Evolutionary conservation across 2,329 filamentous ascomycete species (phyloP).

Genomic region (Ambrosiella xylebori): DNA sequence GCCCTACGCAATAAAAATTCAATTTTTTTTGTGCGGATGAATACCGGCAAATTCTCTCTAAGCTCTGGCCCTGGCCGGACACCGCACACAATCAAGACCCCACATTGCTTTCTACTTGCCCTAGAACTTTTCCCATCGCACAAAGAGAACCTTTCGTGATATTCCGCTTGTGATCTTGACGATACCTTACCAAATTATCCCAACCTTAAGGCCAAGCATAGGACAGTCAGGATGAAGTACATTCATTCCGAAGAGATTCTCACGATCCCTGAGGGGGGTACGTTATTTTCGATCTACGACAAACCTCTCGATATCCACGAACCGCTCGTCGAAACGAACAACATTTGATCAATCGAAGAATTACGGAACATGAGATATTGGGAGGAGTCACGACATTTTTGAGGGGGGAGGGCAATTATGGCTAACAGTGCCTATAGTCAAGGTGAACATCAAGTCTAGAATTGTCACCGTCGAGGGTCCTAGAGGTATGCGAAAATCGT

Average conservation of each 20-base stretch:
- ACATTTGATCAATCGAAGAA: neutral
- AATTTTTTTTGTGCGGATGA: slow-evolving; percentile 12
- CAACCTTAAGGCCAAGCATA: slow-evolving; percentile 23
- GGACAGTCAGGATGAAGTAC: slow-evolving; percentile 89
- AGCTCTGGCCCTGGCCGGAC: slow-evolving; percentile 4
- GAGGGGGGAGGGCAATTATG: neutral
- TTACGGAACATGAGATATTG: slow-evolving; percentile 1
- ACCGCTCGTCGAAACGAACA: neutral
- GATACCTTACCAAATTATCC: slow-evolving; percentile 12
- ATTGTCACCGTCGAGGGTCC: slow-evolving; percentile 94
- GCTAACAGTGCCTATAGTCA: slow-evolving; percentile 45
- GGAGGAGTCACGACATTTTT: slow-evolving; percentile 7
- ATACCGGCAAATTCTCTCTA: slow-evolving; percentile 8
- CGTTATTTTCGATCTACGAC: slow-evolving; percentile 26
- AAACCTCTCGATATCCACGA: slow-evolving; percentile 5
- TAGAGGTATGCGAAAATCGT: slow-evolving; percentile 48
- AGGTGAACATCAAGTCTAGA: slow-evolving; percentile 92
- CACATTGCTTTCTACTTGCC: slow-evolving; percentile 17
- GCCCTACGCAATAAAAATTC: slow-evolving; percentile 10
- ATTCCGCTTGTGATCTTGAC: slow-evolving; percentile 18
- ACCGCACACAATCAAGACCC: slow-evolving; percentile 13
- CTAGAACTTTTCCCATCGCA: slow-evolving; percentile 28
- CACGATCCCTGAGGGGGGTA: slow-evolving; percentile 92
- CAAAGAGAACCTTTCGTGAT: slow-evolving; percentile 22
- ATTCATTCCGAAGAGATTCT: slow-evolving; percentile 96